Evolutionary conservation across 352 stramenopile species (phyloP), one percentile per base, ranked within the genome.

Genomic region (Elongisporangium prolatum): DNA sequence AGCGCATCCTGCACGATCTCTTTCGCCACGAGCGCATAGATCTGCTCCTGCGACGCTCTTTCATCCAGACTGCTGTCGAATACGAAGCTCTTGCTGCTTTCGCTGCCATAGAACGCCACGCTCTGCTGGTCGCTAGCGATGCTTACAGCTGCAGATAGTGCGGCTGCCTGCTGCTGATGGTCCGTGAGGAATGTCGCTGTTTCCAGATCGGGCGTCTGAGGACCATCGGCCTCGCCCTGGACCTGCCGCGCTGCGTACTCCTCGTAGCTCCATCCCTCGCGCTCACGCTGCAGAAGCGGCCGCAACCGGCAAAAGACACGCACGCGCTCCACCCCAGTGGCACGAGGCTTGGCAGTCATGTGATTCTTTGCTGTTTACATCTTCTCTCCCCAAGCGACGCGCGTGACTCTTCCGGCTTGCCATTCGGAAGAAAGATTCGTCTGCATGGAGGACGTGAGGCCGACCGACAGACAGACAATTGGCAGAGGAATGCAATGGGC

Each of bases 221-320:
- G 60, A 1, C 40, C 51, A 9, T 54, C 48, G 47, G 67, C 72
- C 21, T 80, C 66, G 6, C 59, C 55, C 18, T 72, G 74, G 3
- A 74, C 69, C 51, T 80, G 56, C 14, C 51, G 28, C 4, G 28
- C 28, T 14, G 28, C 56, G 59, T 74, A 86, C 20, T 88, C 75
- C 7, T 86, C 76, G 54, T 74, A 85, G 63, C 76, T 86, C 70
- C 69, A 85, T 25, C 79, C 79, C 6, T 86, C 74, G 4, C 68
- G 76, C 61, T 89, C 80, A 13, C 74, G 74, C 54, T 78, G 68
- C 21, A 91, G 65, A 21, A 89, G 61, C 59, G 82, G 80, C 5
- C 77, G 71, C 40, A 88, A 28, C 8, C 82, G 80, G 49, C 80
- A 89, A 57, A 82, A 91, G 22, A 88, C 79, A 21, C 75, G 81